Evolutionary conservation across 192 early-diverging fungal species (phyloP), one percentile per base, ranked within the genome.

Genomic region (Haplosporangium gracile): DNA sequence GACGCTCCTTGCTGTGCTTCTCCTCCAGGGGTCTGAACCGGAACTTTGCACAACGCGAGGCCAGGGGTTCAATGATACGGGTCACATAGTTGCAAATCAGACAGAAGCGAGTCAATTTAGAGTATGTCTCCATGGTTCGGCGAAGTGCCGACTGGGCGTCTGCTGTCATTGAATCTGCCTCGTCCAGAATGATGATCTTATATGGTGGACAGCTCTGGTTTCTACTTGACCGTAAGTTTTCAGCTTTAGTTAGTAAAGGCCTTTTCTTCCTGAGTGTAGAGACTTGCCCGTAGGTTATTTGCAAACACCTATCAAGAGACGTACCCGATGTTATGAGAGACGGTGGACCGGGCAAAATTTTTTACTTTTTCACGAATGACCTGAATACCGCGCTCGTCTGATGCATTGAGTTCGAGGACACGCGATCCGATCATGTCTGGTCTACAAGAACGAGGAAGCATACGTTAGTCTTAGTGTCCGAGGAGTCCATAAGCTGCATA

Each of bases 171-270:
- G 96, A 97, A 88, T 99, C 98, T 0, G 98, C 98, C 88, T 99
- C 98, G 81, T 99, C 98, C 55, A 99, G 91, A 79, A 99, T 98
- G 43, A 99, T 91, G 36, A 99, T 95, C 88, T 99, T 99, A 91
- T 95, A 99, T 9, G 97, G 96, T 42, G 98, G 98, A 76, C 91
- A 93, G 16, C 55, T 85, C 53, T 80, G 74, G 36, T 42, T 76
- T 8, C 83, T 85, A 51, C 49, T 51, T 18, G 49, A 49, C 13
- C 88, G 83, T 72, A 76, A 89, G n/a, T 51, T 70, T n/a, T 81
- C 36, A 81, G n/a, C 26, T 32, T 32, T 20, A 24, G 47, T 36
- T 29, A 32, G 24, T 72, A 36, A 83, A 47, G 47, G 26, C 38
- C 10, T 16, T 72, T 20, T 40, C n/a, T 26, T 8, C 29, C 11